Evolutionary conservation across 331 rosid genomes (phyloP).

Genomic region (Spiraea crenata): DNA sequence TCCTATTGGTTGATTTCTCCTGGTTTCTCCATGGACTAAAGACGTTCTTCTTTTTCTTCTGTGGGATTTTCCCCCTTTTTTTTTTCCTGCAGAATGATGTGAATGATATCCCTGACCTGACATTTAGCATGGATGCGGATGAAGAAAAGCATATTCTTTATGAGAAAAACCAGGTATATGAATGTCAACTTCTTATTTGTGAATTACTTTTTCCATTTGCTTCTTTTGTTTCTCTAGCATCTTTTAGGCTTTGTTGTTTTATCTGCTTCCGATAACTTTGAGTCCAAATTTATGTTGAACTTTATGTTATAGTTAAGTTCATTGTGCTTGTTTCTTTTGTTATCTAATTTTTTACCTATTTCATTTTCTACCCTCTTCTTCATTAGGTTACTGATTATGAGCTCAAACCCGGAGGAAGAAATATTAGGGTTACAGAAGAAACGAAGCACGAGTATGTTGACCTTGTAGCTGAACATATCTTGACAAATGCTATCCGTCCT

Average conservation of each 20-base stretch:
- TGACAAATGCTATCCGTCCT: constrained; percentile 97
- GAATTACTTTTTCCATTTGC: background rate
- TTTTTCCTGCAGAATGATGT: constrained; percentile 67
- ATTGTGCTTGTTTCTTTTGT: background rate
- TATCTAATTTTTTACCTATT: background rate
- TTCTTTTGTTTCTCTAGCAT: constrained; percentile 2
- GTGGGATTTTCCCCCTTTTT: background rate
- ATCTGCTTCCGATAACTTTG: background rate
- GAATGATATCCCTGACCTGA: constrained; percentile 85
- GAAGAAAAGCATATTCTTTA: constrained; percentile 96
- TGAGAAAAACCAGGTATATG: constrained; percentile 79
- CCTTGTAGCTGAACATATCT: constrained; percentile 90
- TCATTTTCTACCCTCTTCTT: background rate
- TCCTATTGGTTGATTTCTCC: constrained; percentile 13
- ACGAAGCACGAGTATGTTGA: constrained; percentile 98
- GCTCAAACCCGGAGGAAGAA: constrained; percentile 99
- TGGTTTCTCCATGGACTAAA: constrained; percentile 9
- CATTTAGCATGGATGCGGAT: constrained; percentile 99
- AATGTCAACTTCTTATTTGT: constrained; percentile 18
- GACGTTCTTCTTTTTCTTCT: constrained; percentile 11
- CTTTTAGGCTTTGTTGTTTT: background rate
- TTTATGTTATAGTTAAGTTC: background rate
- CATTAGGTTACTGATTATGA: constrained; percentile 93
- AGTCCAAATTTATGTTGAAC: background rate
- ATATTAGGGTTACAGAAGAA: constrained; percentile 94